Percentiles rank a stretch among this genome's conserved stretches.
phyloP scores from a whole-genome alignment of 495 filamentous ascomycete species.

The Penicillium herquei region DNA sequence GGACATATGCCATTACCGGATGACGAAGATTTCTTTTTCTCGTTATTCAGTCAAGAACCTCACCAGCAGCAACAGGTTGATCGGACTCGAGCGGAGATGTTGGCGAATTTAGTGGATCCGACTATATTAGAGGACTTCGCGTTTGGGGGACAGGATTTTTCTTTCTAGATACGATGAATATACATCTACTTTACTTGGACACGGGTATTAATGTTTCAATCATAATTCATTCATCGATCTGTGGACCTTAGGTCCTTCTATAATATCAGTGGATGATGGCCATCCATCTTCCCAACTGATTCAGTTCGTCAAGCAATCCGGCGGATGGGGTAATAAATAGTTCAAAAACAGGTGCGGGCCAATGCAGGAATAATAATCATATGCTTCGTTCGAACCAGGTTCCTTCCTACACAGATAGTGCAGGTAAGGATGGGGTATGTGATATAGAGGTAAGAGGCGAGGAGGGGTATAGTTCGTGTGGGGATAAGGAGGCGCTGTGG shows the following conservation, averaged over 20 bases:
- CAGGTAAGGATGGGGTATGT: too few relatives aligned
- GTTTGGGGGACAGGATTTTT: constrained; percentile 24
- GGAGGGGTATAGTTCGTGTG: too few relatives aligned
- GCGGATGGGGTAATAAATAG: neutral
- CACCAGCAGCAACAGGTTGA: constrained; percentile 8
- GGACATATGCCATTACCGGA: neutral
- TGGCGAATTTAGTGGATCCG: constrained; percentile 27
- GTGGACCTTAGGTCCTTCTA: neutral
- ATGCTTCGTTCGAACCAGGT: constrained; percentile 11
- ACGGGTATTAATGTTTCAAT: neutral
- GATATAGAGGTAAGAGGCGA: too few relatives aligned
- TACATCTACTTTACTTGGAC: neutral
- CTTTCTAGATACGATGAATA: constrained; percentile 3
- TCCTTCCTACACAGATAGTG: too few relatives aligned
- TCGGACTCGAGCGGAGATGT: constrained; percentile 21
- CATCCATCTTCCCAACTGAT: neutral
- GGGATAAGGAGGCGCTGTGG: neutral
- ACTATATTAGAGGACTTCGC: constrained; percentile 30
- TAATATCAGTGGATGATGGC: too few relatives aligned
- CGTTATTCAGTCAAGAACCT: constrained; percentile 20
- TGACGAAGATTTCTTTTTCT: constrained; percentile 25
- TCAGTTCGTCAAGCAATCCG: neutral
- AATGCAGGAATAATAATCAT: neutral
- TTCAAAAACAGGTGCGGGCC: too few relatives aligned
- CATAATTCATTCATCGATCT: constrained; percentile 9